Percentiles rank a stretch among this genome's conserved stretches.
phyloP scores from a whole-genome alignment of 495 filamentous ascomycete genomes.

The Tuber melanosporum region DNA sequence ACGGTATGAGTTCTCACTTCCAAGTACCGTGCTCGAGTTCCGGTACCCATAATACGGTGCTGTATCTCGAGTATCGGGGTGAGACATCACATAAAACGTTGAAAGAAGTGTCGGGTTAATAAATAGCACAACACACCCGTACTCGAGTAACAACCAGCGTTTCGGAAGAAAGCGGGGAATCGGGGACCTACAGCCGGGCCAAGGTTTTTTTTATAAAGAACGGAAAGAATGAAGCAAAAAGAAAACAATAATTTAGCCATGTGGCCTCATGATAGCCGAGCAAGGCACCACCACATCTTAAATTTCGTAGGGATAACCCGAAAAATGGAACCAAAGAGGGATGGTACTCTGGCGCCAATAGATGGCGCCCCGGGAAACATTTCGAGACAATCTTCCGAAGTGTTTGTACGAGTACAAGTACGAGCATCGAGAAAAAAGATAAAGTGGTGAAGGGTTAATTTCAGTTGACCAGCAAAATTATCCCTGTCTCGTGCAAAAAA shows the following conservation, averaged over 20 bases:
- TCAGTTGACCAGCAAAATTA: too few species aligned
- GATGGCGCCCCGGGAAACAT: not conserved
- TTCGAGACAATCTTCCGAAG: not conserved
- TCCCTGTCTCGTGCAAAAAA: too few species aligned
- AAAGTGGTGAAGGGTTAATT: too few species aligned
- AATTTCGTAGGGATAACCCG: not conserved
- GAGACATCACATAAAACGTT: not conserved
- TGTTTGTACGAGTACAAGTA: too few species aligned
- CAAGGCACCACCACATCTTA: not conserved
- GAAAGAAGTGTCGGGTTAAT: not conserved
- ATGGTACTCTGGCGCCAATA: too few species aligned
- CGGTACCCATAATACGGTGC: not conserved
- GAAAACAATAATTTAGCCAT: not conserved
- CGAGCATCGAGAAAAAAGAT: too few species aligned
- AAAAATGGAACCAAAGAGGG: not conserved
- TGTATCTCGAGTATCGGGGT: not conserved
- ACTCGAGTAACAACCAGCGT: not conserved
- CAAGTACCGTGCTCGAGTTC: too few species aligned
- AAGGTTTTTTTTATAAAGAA: not conserved
- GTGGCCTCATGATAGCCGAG: not conserved
- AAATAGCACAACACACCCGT: not conserved
- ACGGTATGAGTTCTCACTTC: not conserved
- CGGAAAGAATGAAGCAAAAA: not conserved
- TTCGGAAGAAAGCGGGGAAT: not conserved
- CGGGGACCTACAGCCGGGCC: not conserved